phyloP scores from a whole-genome alignment of 2,329 filamentous ascomycete genomes.

The Colletotrichum tanaceti region DNA sequence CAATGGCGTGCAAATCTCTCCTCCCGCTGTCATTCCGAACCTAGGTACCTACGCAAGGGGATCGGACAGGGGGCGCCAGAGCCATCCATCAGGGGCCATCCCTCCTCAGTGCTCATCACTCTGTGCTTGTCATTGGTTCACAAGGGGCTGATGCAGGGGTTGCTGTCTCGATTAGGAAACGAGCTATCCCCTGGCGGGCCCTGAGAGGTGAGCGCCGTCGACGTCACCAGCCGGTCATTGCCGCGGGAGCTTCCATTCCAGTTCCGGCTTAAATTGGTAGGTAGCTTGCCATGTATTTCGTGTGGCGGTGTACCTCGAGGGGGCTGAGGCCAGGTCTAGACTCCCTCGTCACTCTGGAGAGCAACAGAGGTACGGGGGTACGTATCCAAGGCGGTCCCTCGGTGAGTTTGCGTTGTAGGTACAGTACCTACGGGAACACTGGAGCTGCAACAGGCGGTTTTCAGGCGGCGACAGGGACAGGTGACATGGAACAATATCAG shows the following conservation, averaged over 20 bases:
- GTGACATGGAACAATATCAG: too few relatives aligned
- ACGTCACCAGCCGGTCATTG: conserved; percentile 37
- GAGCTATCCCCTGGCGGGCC: conserved; percentile 18
- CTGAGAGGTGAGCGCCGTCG: conserved; percentile 12
- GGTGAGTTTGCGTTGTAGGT: too few relatives aligned
- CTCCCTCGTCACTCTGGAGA: background rate
- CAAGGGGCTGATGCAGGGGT: background rate
- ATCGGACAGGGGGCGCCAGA: too few relatives aligned
- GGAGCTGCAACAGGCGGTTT: too few relatives aligned
- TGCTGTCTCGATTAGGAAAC: conserved; percentile 6
- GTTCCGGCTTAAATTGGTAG: background rate
- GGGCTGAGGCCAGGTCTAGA: too few relatives aligned
- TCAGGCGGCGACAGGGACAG: too few relatives aligned
- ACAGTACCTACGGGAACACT: too few relatives aligned
- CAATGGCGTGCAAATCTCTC: conserved; percentile 5
- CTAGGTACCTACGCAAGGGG: too few relatives aligned
- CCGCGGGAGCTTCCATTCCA: conserved; percentile 34
- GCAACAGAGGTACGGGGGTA: background rate
- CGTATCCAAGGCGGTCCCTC: background rate
- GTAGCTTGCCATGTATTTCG: background rate
- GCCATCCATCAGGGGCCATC: too few relatives aligned
- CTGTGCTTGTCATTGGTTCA: background rate
- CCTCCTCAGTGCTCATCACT: too few relatives aligned
- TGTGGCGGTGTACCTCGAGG: too few relatives aligned
- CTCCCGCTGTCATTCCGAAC: conserved; percentile 24